Percentiles rank a stretch among this genome's conserved stretches.
Conservation (phyloP, 305 asterid genomes). For the Fraxinus ornus region DNA sequence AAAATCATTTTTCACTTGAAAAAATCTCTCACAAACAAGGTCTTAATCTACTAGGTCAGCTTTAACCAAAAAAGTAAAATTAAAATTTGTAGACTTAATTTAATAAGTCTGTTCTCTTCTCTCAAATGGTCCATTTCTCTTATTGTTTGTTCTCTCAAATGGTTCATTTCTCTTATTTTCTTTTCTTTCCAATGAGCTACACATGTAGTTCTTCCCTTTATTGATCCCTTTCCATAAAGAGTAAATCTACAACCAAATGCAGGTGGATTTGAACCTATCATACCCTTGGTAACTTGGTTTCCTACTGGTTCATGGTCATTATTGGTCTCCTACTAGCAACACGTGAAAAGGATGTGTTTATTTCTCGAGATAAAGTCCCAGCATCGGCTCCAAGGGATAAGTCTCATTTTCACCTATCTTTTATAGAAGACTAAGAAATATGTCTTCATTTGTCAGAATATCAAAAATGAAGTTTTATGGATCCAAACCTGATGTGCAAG, state of each 20-base stretch:
- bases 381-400: background rate
- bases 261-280: background rate
- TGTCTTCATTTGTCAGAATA: background rate
- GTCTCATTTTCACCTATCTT: background rate
- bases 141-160: background rate
- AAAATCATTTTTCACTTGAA: background rate
- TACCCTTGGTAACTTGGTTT: background rate
- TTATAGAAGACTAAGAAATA: background rate
- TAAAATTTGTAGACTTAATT: background rate
- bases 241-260: background rate
- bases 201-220: background rate
- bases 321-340: background rate
- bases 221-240: background rate
- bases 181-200: background rate
- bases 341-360: background rate
- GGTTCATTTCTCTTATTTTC: background rate
- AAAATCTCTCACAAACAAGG: background rate
- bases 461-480: conserved; percentile 11
- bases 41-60: background rate
- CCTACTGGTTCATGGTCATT: background rate
- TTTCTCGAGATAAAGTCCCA: background rate
- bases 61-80: background rate
- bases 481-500: conserved; percentile 75
- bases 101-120: background rate
- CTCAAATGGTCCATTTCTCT: background rate